Percentiles rank a stretch among this genome's conserved stretches.
Conservation (phyloP, 805 yeast genomes). For the Metschnikowia aberdeeniae region DNA sequence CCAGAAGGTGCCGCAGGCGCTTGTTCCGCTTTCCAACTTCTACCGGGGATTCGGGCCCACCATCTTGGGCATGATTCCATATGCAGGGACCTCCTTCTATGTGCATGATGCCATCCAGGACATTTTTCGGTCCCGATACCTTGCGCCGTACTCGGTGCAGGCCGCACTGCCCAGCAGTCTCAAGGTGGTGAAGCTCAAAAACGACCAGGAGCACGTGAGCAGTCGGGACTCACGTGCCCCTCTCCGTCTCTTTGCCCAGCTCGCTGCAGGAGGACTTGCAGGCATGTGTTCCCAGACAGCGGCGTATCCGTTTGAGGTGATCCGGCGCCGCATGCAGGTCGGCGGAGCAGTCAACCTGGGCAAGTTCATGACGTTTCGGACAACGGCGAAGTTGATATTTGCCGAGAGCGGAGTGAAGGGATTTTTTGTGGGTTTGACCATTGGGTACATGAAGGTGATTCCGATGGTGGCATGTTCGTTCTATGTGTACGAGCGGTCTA, state of each 20-base stretch:
- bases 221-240: constrained; percentile 53
- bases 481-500: constrained; percentile 87
- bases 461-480: constrained; percentile 98
- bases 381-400: constrained; percentile 58
- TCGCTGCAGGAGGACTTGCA: constrained; percentile 91
- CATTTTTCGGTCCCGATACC: constrained; percentile 57
- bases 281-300: constrained; percentile 95
- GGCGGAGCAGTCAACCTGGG: constrained; percentile 71
- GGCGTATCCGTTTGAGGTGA: constrained; percentile 93
- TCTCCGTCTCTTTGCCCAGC: constrained; percentile 85
- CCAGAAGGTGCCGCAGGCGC: constrained; percentile 26
- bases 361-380: constrained; percentile 48
- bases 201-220: constrained; percentile 20
- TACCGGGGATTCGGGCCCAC: constrained; percentile 95
- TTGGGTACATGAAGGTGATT: constrained; percentile 90
- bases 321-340: constrained; percentile 93
- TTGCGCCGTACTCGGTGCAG: constrained; percentile 51
- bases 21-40: constrained; percentile 56
- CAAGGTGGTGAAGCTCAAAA: constrained; percentile 17
- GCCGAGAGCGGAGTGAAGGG: constrained; percentile 79
- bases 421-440: constrained; percentile 88
- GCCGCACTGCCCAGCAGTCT: constrained; percentile 9
- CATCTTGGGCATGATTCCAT: constrained; percentile 91
- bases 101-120: constrained; percentile 92
- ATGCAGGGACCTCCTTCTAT: constrained; percentile 95